These are phyloP conservation scores for Mycena epipterygia DNA, from an alignment of 768 basidiomycete genomes.

Conservation along the genomic window DNA sequence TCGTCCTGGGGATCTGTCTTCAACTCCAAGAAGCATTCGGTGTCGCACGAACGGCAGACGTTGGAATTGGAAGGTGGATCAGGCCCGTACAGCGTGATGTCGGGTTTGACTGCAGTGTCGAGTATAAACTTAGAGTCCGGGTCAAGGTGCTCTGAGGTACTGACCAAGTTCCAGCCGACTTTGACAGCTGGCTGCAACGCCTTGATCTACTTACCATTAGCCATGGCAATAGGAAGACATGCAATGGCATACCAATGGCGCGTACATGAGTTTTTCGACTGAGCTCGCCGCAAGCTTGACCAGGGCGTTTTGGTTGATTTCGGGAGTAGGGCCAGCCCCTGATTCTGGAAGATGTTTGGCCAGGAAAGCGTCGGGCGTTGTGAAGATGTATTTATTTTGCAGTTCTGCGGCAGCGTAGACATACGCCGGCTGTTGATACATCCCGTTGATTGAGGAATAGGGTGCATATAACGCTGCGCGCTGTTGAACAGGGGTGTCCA, in stretches of 20 bases:
- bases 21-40: slow-evolving; percentile 27
- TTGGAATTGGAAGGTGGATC: slow-evolving; percentile 19
- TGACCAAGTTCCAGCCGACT: slow-evolving; percentile 7
- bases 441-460: too few relatives aligned
- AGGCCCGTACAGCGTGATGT: slow-evolving; percentile 25
- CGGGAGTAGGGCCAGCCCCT: too few relatives aligned
- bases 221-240: background rate
- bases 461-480: too few relatives aligned
- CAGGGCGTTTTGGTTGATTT: too few relatives aligned
- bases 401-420: too few relatives aligned
- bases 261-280: slow-evolving; percentile 12
- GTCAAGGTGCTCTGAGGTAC: slow-evolving; percentile 15
- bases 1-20: slow-evolving; percentile 18
- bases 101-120: slow-evolving; percentile 18
- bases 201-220: slow-evolving; percentile 14
- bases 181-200: slow-evolving; percentile 14
- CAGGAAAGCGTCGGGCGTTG: too few relatives aligned
- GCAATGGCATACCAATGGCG: slow-evolving; percentile 19
- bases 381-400: too few relatives aligned
- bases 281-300: too few relatives aligned
- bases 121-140: slow-evolving; percentile 10
- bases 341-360: too few relatives aligned
- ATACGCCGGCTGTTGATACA: too few relatives aligned
- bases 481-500: too few relatives aligned
- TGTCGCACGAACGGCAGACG: slow-evolving; percentile 28